phyloP scores from a whole-genome alignment of 108 stramenopile species.

The Cyclostephanos tholiformis region DNA sequence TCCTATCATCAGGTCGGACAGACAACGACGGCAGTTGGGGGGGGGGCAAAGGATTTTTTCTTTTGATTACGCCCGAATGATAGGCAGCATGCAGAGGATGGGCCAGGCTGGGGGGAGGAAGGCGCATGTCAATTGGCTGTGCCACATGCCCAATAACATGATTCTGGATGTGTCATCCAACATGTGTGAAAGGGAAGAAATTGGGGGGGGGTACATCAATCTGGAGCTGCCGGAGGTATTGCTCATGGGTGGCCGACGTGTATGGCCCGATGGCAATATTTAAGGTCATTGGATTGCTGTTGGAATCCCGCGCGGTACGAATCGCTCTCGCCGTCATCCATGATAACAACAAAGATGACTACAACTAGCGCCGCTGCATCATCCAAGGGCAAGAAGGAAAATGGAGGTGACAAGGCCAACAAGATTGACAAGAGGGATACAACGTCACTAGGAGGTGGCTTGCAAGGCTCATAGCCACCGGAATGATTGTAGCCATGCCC shows the following conservation, averaged over 20 bases:
- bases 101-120: constrained; percentile 2
- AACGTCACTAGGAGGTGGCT: constrained; percentile 77
- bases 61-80: background rate
- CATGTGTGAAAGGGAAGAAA: background rate
- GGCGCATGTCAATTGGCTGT: background rate
- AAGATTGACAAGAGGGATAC: constrained; percentile 14
- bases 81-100: no score
- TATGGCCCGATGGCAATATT: constrained; percentile 17
- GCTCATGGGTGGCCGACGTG: constrained; percentile 23
- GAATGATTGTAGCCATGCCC: constrained; percentile 85
- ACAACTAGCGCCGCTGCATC: no score
- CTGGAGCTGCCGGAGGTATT: constrained; percentile 18
- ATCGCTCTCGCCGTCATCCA: constrained; percentile 33
- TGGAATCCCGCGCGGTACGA: constrained; percentile 37
- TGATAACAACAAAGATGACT: background rate
- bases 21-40: no score
- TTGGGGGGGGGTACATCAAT: background rate
- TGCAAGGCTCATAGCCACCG: constrained; percentile 74
- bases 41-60: background rate
- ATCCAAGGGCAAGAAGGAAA: no score
- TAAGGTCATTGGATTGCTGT: constrained; percentile 17
- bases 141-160: constrained; percentile 30
- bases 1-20: background rate
- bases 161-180: constrained; percentile 25
- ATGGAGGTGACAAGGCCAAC: background rate